phyloP scores from a whole-genome alignment of 768 basidiomycete species.

The Tricholoma furcatifolium region DNA sequence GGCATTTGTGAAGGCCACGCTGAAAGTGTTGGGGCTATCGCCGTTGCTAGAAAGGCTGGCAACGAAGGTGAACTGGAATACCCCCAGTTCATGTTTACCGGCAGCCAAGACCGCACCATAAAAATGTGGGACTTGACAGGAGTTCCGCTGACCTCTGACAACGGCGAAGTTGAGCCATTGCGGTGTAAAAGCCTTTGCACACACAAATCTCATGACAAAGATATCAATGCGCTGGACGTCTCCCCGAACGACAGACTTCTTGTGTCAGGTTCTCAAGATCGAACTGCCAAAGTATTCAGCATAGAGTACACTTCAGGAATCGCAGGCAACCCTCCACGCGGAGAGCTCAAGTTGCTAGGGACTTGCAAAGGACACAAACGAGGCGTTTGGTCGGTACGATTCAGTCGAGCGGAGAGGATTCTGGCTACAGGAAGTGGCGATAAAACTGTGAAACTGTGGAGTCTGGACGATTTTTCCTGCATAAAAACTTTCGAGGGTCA shows the following conservation, averaged over 20 bases:
- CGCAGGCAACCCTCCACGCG: slow-evolving; percentile 47
- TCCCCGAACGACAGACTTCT: slow-evolving; percentile 86
- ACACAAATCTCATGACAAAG: slow-evolving; percentile 93
- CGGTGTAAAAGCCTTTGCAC: slow-evolving; percentile 81
- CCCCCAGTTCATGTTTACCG: slow-evolving; percentile 83
- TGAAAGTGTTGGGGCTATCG: slow-evolving; percentile 89
- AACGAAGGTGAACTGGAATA: slow-evolving; percentile 24
- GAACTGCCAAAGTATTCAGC: slow-evolving; percentile 87
- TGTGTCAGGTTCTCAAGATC: slow-evolving; percentile 95
- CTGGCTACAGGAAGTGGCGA: slow-evolving; percentile 95
- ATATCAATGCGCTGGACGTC: slow-evolving; percentile 95
- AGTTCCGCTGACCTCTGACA: slow-evolving; percentile 33
- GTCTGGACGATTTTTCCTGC: slow-evolving; percentile 89
- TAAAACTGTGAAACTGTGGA: slow-evolving; percentile 94
- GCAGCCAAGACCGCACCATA: slow-evolving; percentile 95
- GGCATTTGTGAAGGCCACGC: slow-evolving; percentile 92
- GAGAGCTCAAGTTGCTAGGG: slow-evolving; percentile 75
- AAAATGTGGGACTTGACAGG: slow-evolving; percentile 95
- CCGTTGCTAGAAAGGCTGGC: slow-evolving; percentile 62
- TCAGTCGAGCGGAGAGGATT: slow-evolving; percentile 78
- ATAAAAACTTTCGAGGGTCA: slow-evolving; percentile 98
- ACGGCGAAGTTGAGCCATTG: slow-evolving; percentile 27
- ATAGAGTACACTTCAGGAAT: slow-evolving; percentile 54
- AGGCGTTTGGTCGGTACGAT: slow-evolving; percentile 93
- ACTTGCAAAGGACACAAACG: slow-evolving; percentile 96